Percentiles rank a stretch among this genome's conserved stretches.
phyloP scores from a whole-genome alignment of 441 rosid genomes.

The Aquilaria agallochum region DNA sequence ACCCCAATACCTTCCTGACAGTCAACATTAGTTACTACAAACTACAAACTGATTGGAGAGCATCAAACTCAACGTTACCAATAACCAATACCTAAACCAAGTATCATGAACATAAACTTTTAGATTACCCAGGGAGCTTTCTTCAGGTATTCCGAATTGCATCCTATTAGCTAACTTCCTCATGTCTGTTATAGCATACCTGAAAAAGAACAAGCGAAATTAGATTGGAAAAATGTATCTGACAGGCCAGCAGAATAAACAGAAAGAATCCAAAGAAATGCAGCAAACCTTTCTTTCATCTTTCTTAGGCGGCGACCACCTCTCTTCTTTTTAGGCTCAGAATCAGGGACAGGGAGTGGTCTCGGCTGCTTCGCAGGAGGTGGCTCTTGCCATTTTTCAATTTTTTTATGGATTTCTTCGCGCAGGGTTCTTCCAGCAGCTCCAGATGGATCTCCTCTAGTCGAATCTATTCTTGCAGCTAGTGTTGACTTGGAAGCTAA shows the following conservation, averaged over 20 bases:
- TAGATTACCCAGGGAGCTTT: slow-evolving; percentile 82
- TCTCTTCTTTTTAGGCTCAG: slow-evolving; percentile 94
- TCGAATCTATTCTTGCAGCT: slow-evolving; percentile 87
- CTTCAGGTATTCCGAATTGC: slow-evolving; percentile 97
- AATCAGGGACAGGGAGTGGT: slow-evolving; percentile 98
- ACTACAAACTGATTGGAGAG: background rate
- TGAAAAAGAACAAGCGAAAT: slow-evolving; percentile 15
- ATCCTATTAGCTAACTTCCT: slow-evolving; percentile 97
- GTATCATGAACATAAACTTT: background rate
- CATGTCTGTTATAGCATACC: slow-evolving; percentile 94
- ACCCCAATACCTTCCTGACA: background rate
- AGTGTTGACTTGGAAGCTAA: slow-evolving; percentile 90
- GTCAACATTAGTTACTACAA: background rate
- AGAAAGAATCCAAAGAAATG: background rate
- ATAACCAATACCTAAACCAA: no score
- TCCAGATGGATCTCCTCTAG: slow-evolving; percentile 79
- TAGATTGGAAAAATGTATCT: slow-evolving; percentile 11
- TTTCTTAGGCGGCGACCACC: slow-evolving; percentile 93
- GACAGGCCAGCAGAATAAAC: background rate
- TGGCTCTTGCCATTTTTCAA: slow-evolving; percentile 98
- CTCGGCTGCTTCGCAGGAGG: slow-evolving; percentile 98
- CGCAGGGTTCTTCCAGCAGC: slow-evolving; percentile 59
- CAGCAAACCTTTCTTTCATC: slow-evolving; percentile 82
- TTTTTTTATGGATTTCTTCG: slow-evolving; percentile 78
- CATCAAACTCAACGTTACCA: background rate